Percentiles rank a stretch among this genome's conserved stretches.
Evolutionary conservation across 495 filamentous ascomycete species (phyloP).

Genomic region (Aspergillus baeticus): DNA sequence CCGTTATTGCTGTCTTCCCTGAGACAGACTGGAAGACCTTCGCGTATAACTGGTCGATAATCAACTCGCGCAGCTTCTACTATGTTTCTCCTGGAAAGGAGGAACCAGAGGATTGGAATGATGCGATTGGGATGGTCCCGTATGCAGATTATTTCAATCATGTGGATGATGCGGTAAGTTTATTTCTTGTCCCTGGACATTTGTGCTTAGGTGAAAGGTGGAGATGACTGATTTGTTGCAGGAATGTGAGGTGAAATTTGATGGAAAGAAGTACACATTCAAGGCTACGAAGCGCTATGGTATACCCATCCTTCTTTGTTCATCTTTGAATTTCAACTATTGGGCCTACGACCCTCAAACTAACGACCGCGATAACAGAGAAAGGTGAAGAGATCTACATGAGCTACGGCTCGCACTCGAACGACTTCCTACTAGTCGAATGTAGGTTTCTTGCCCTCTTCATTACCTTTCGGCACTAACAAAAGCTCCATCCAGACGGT

Average conservation of each 20-base stretch:
- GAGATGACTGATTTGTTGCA: neutral
- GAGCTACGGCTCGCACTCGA: constrained; percentile 70
- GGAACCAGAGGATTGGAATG: constrained; percentile 49
- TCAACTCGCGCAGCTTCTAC: constrained; percentile 79
- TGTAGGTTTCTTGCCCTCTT: constrained; percentile 35
- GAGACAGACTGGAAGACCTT: constrained; percentile 48
- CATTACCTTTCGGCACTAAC: neutral
- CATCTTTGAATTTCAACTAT: too few species aligned
- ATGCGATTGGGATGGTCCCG: constrained; percentile 72
- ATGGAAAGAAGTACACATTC: constrained; percentile 56
- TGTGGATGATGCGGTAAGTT: constrained; percentile 39
- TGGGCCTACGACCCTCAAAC: neutral
- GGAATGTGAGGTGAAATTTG: constrained; percentile 56
- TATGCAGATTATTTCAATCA: constrained; percentile 86
- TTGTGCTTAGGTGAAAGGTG: too few species aligned
- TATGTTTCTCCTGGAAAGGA: constrained; percentile 49
- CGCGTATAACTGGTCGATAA: constrained; percentile 67
- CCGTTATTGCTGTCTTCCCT: constrained; percentile 48
- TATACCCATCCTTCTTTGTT: constrained; percentile 19
- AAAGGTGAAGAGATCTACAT: constrained; percentile 69
- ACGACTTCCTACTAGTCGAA: constrained; percentile 74
- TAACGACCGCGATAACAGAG: constrained; percentile 11
- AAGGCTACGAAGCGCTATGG: constrained; percentile 48
- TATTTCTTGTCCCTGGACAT: neutral
- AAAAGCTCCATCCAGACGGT: constrained; percentile 49